Percentiles rank a stretch among this genome's conserved stretches.
Conservation (phyloP, 1,284 basidiomycete genomes). For the Ustilago sp. region DNA sequence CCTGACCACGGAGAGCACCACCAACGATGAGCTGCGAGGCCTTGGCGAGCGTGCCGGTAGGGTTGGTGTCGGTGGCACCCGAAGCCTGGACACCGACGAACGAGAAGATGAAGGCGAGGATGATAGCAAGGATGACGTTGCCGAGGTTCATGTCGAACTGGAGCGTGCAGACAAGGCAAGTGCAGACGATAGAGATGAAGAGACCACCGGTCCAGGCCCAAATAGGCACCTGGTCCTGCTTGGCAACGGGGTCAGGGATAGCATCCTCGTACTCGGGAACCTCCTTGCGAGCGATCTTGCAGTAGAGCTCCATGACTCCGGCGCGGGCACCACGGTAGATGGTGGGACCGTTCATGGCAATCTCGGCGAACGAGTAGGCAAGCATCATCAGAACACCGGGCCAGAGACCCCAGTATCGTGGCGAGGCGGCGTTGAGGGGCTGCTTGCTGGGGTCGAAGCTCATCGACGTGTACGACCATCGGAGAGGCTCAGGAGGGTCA, state of each 20-base stretch:
- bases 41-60: constrained; percentile 58
- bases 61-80: constrained; percentile 66
- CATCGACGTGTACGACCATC: constrained; percentile 49
- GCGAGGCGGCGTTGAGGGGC: constrained; percentile 72
- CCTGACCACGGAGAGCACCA: constrained; percentile 58
- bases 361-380: constrained; percentile 68
- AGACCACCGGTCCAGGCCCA: constrained; percentile 75
- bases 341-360: constrained; percentile 65
- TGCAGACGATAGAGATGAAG: constrained; percentile 73
- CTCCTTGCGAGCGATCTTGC: constrained; percentile 44
- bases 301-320: constrained; percentile 44
- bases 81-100: constrained; percentile 76
- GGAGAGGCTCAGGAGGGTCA: constrained; percentile 32
- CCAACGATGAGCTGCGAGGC: constrained; percentile 63
- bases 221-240: constrained; percentile 74
- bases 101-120: constrained; percentile 76
- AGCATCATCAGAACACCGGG: constrained; percentile 75
- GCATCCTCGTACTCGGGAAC: constrained; percentile 38
- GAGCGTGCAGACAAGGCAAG: constrained; percentile 72
- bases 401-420: constrained; percentile 79
- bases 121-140: constrained; percentile 71
- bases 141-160: constrained; percentile 67
- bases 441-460: constrained; percentile 46
- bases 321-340: constrained; percentile 63
- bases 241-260: constrained; percentile 50